These are phyloP conservation scores for Aureobasidium mangrovei DNA, from an alignment of 2,329 filamentous ascomycete species.

Conservation along the genomic window DNA sequence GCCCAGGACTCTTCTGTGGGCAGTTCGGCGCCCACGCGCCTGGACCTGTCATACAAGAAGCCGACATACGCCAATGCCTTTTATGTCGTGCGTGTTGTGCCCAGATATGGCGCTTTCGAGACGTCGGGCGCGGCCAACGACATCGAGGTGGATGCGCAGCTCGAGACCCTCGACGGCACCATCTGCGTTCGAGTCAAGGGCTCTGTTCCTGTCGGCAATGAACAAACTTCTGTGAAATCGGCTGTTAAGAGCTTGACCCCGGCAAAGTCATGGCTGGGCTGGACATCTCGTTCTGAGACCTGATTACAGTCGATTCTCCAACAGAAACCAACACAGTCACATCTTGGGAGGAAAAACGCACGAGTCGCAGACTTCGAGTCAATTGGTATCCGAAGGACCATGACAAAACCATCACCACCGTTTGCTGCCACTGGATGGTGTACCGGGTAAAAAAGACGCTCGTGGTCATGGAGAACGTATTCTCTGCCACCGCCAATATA, in stretches of 20 bases:
- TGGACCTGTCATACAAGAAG: conserved; percentile 51
- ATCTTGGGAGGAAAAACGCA: too few species aligned
- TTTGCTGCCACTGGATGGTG: too few species aligned
- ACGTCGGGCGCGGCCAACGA: conserved; percentile 19
- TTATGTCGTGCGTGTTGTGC: conserved; percentile 51
- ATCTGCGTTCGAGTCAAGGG: conserved; percentile 47
- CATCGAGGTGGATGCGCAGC: conserved; percentile 43
- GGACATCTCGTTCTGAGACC: conserved; percentile 5
- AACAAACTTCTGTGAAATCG: neutral
- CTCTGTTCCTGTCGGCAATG: conserved; percentile 5
- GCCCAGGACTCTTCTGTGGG: neutral
- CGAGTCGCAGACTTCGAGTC: too few species aligned
- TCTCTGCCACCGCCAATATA: too few species aligned
- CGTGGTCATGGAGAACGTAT: too few species aligned
- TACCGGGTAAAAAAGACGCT: too few species aligned
- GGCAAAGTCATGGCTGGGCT: conserved; percentile 10
- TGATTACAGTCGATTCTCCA: neutral
- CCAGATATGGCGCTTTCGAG: conserved; percentile 20
- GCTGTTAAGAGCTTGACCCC: conserved; percentile 4
- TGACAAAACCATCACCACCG: too few species aligned
- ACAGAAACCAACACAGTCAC: too few species aligned
- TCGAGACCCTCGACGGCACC: conserved; percentile 49
- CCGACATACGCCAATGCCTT: conserved; percentile 53
- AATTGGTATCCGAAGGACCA: too few species aligned
- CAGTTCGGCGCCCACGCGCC: conserved; percentile 27